phyloP scores from a whole-genome alignment of 306 rosid genomes.

The Cucumis cinereus region DNA sequence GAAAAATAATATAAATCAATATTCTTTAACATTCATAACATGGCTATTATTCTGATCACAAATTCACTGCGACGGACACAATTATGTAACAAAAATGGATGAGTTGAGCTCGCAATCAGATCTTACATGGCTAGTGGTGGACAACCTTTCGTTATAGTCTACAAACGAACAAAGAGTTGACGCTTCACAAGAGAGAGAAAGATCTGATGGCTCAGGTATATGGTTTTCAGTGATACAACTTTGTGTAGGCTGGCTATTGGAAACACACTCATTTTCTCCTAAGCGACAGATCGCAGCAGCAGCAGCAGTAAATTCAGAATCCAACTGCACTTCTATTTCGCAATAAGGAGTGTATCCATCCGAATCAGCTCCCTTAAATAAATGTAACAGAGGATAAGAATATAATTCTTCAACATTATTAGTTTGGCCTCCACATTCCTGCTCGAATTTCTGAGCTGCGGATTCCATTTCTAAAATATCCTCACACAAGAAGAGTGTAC shows the following conservation, averaged over 20 bases:
- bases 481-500: slow-evolving; percentile 52
- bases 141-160: slow-evolving; percentile 24
- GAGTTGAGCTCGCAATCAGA: slow-evolving; percentile 2
- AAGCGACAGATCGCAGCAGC: slow-evolving; percentile 24
- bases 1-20: background rate
- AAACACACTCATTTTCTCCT: slow-evolving; percentile 21
- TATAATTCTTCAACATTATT: slow-evolving; percentile 40
- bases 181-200: slow-evolving; percentile 40
- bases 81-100: background rate
- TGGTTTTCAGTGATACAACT: slow-evolving; percentile 22
- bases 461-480: slow-evolving; percentile 74
- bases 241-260: slow-evolving; percentile 19
- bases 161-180: slow-evolving; percentile 40
- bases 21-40: background rate
- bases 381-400: slow-evolving; percentile 36
- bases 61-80: background rate
- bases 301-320: slow-evolving; percentile 22
- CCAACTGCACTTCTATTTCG: slow-evolving; percentile 44
- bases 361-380: slow-evolving; percentile 38
- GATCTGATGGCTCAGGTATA: slow-evolving; percentile 32
- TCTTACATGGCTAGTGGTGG: slow-evolving; percentile 42
- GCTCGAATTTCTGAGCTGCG: slow-evolving; percentile 74
- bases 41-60: background rate
- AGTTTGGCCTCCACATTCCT: slow-evolving; percentile 42
- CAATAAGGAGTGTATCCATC: slow-evolving; percentile 65